Percentiles rank a stretch among this genome's conserved stretches.
phyloP scores from a whole-genome alignment of 176 grass and related monocot genomes.

The Carex scoparia region DNA sequence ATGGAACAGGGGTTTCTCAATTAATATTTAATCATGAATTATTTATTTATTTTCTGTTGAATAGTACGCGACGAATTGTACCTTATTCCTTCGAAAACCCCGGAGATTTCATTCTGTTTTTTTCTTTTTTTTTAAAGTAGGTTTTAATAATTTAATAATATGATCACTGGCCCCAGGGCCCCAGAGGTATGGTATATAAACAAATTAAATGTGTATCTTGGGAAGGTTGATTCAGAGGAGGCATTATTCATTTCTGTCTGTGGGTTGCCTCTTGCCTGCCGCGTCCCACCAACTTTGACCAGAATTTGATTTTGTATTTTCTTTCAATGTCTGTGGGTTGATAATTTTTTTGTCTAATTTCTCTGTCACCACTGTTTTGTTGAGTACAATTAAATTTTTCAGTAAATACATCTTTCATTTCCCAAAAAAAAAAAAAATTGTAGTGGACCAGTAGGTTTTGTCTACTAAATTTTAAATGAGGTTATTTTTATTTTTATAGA shows the following conservation, averaged over 20 bases:
- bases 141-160: too few relatives aligned
- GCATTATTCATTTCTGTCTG: neutral
- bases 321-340: neutral
- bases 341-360: neutral
- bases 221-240: slow-evolving; percentile 1
- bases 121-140: too few relatives aligned
- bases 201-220: neutral
- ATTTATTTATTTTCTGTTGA: neutral
- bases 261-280: neutral
- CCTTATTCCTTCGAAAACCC: neutral
- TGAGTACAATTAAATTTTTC: neutral
- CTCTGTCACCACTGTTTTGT: neutral
- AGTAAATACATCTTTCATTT: neutral
- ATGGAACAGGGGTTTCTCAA: too few relatives aligned
- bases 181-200: neutral
- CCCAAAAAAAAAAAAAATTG: too few relatives aligned
- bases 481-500: too few relatives aligned
- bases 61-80: neutral
- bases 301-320: neutral
- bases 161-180: neutral
- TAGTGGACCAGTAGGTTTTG: neutral
- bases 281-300: neutral
- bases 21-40: neutral
- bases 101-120: neutral
- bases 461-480: neutral